These are phyloP conservation scores for Ascosphaera aggregata DNA, from an alignment of 2,329 filamentous ascomycete species.

Conservation along the genomic window DNA sequence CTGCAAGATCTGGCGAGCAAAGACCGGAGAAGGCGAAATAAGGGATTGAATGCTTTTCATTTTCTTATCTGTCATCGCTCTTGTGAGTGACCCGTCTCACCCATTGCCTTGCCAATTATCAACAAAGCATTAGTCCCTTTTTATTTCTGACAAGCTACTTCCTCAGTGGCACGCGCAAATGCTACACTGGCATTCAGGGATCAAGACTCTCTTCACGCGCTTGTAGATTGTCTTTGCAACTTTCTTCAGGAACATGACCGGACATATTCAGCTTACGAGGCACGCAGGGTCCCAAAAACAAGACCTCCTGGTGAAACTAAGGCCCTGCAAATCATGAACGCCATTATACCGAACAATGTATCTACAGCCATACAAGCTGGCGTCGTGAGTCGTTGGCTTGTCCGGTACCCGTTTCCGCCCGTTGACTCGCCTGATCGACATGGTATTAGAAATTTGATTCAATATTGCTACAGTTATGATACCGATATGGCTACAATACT, in stretches of 20 bases:
- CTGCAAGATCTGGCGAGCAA: conserved; percentile 19
- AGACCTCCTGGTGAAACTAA: conserved; percentile 21
- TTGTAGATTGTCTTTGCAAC: conserved; percentile 20
- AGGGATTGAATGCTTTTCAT: conserved; percentile 20
- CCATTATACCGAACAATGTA: conserved; percentile 35
- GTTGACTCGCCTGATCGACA: conserved; percentile 23
- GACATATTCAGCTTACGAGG: conserved; percentile 13
- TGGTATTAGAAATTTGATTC: conserved; percentile 19
- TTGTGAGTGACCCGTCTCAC: conserved; percentile 10
- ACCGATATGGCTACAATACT: conserved; percentile 21
- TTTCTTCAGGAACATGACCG: conserved; percentile 17
- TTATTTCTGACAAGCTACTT: too few species aligned
- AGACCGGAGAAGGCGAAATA: conserved; percentile 14
- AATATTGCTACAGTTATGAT: conserved; percentile 20
- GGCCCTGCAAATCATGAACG: conserved; percentile 31
- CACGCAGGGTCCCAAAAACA: conserved; percentile 17
- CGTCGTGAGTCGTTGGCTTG: conserved; percentile 52
- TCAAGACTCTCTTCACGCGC: conserved; percentile 14
- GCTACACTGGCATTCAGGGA: conserved; percentile 15
- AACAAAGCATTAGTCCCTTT: conserved; percentile 1
- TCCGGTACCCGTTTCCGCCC: conserved; percentile 45
- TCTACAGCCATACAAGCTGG: conserved; percentile 34
- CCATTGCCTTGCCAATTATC: not conserved
- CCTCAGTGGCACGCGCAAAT: conserved; percentile 14
- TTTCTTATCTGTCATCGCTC: conserved; percentile 20